Evolutionary conservation across 2,329 filamentous ascomycete species (phyloP), one percentile per base, ranked within the genome.

Genomic region (Raffaelea albimanens): DNA sequence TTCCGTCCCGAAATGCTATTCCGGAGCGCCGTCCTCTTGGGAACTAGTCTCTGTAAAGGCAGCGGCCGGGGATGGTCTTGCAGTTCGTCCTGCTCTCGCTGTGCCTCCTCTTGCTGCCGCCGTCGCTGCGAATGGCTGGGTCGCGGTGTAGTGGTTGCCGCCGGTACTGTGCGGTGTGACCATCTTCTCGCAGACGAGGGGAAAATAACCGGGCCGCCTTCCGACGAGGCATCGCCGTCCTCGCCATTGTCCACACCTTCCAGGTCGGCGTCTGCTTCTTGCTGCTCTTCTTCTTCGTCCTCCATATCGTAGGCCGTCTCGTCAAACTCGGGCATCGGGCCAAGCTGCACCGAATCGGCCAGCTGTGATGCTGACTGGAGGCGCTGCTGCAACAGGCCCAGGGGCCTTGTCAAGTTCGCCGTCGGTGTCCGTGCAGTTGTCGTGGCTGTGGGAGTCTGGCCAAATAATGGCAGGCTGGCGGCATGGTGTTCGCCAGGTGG

Each of bases 81-180:
- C n/a, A 11, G 34, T 21, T 19, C 9, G 3, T 19, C 19, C 8
- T 19, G 19, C 18, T 40, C 14, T 5, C 18, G 4, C 9, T 10
- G 20, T 13, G 25, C 25, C 25, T 41, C 5, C 18, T 41, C 39
- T 9, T 23, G n/a, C n/a, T n/a, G n/a, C n/a, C n/a, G n/a, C 14
- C n/a, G 38, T 20, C 34, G 44, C 29, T 5, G n/a, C n/a, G n/a
- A n/a, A n/a, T 20, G 44, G 5, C 23, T n/a, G 31, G 29, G 40
- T 10, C 41, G 41, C 14, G 19, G 29, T 18, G 18, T 36, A 19
- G 29, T 43, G 31, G 31, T 36, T 11, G 21, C 25, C 40, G 29
- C 14, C 8, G 56, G 52, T 44, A 69, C 67, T 59, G 81, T 77
- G 34, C 25, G 25, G 25, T 29, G 25, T n/a, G n/a, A n/a, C n/a